A percentile compares a stretch with the other conserved stretches of the same genome.
Conservation (phyloP, 2,329 filamentous ascomycete species). For the Lachnellula occidentalis region DNA sequence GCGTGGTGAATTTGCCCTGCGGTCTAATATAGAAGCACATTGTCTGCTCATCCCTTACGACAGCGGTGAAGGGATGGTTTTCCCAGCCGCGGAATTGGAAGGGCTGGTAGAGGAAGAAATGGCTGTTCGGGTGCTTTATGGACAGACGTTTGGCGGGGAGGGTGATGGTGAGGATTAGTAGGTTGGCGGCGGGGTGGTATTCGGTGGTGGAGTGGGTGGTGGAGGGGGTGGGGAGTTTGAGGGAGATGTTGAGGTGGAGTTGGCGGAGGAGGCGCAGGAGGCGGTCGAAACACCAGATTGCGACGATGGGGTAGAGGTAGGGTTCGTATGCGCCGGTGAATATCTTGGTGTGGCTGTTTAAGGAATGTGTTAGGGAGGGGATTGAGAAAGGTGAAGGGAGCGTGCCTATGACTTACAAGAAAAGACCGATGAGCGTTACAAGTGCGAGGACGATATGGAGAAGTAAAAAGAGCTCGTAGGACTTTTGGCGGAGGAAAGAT, state of each 20-base stretch:
- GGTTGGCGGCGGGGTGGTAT: no score
- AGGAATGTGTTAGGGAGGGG: no score
- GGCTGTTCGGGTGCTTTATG: slow-evolving; percentile 38
- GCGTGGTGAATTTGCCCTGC: no score
- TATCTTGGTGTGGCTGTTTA: slow-evolving; percentile 34
- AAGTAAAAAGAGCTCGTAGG: slow-evolving; percentile 47
- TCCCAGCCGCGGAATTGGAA: slow-evolving; percentile 41
- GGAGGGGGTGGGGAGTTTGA: background rate
- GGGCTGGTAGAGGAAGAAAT: slow-evolving; percentile 42
- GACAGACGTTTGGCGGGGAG: slow-evolving; percentile 8
- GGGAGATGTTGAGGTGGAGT: slow-evolving; percentile 17
- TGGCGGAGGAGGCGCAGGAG: slow-evolving; percentile 38
- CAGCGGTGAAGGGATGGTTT: slow-evolving; percentile 43
- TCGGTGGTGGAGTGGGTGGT: no score
- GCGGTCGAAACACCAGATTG: slow-evolving; percentile 44
- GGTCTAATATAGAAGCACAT: no score
- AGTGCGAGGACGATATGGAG: slow-evolving; percentile 48
- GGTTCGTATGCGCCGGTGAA: slow-evolving; percentile 46
- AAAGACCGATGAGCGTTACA: slow-evolving; percentile 36
- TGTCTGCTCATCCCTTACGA: background rate
- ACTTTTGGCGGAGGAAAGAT: slow-evolving; percentile 25
- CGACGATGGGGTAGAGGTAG: slow-evolving; percentile 34
- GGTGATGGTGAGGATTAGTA: no score
- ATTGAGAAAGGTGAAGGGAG: no score
- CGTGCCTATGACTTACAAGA: slow-evolving; percentile 4